phyloP scores from a whole-genome alignment of 441 rosid species.

The Lepidium campestre region DNA sequence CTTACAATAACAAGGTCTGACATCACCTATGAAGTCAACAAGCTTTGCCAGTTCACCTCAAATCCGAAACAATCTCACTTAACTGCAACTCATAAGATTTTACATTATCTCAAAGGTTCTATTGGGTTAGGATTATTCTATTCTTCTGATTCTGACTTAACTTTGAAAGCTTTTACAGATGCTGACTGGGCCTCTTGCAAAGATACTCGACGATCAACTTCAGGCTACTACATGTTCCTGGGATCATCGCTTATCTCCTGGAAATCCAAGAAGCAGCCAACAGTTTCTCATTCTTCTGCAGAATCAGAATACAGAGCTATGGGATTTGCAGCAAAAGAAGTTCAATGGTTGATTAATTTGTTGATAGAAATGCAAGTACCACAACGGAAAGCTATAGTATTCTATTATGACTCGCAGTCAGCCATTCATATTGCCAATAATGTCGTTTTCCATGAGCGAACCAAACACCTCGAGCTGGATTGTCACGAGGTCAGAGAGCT shows the following conservation, averaged over 20 bases:
- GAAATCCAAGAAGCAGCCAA: background rate
- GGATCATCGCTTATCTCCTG: background rate
- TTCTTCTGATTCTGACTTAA: background rate
- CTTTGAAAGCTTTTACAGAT: background rate
- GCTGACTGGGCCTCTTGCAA: background rate
- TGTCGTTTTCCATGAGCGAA: background rate
- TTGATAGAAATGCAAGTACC: fast-evolving
- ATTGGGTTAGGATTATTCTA: background rate
- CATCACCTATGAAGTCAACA: background rate
- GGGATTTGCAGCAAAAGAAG: background rate
- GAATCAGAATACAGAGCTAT: background rate
- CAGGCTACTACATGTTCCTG: background rate
- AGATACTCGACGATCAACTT: background rate
- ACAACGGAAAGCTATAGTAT: fast-evolving
- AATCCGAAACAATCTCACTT: background rate
- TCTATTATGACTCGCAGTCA: background rate
- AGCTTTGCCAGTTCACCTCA: background rate
- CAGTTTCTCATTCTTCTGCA: background rate
- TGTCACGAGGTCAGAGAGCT: background rate
- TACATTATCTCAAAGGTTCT: background rate
- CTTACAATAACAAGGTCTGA: background rate
- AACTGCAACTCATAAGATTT: background rate
- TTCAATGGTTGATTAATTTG: background rate
- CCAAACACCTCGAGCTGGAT: background rate
- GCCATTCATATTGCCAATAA: background rate